Evolutionary conservation across 129 eudicot genomes (phyloP).

Genomic region (Erigeron canadensis): DNA sequence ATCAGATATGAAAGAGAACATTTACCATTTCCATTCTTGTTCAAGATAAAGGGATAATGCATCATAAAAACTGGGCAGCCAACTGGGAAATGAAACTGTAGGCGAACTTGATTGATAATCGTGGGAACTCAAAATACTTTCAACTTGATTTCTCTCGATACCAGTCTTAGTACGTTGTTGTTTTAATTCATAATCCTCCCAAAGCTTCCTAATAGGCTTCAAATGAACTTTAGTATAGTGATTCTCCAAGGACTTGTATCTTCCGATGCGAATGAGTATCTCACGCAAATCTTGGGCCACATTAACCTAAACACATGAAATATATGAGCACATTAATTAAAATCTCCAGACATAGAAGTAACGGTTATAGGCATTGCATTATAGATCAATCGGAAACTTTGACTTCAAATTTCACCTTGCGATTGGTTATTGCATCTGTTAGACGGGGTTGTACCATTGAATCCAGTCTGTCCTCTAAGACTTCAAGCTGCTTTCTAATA

Average conservation of each 20-base stretch:
- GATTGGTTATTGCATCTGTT: slow-evolving; percentile 82
- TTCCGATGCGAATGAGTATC: slow-evolving; percentile 90
- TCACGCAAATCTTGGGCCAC: slow-evolving; percentile 91
- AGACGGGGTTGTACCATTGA: slow-evolving; percentile 98
- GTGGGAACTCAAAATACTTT: slow-evolving; percentile 44
- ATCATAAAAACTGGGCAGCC: slow-evolving; percentile 94
- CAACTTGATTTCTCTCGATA: slow-evolving; percentile 61
- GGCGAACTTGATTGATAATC: slow-evolving; percentile 51
- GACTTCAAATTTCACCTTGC: slow-evolving; percentile 53
- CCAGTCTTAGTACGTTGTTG: slow-evolving; percentile 57
- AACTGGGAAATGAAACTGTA: slow-evolving; percentile 61
- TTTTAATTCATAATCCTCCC: slow-evolving; percentile 86
- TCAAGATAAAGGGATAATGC: slow-evolving; percentile 88
- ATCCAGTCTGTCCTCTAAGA: slow-evolving; percentile 94
- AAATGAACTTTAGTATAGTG: slow-evolving; percentile 86
- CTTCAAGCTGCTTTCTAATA: slow-evolving; percentile 98
- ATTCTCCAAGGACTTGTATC: slow-evolving; percentile 81
- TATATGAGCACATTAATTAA: background rate
- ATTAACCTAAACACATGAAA: slow-evolving; percentile 47
- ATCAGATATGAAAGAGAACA: slow-evolving; percentile 15
- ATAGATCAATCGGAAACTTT: slow-evolving; percentile 10
- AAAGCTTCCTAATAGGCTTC: slow-evolving; percentile 70
- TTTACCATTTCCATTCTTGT: slow-evolving; percentile 99
- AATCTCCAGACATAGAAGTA: background rate
- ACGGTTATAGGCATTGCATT: background rate